Evolutionary conservation across 768 basidiomycete species (phyloP), one percentile per base, ranked within the genome.

Genomic region (Mycena floridula): DNA sequence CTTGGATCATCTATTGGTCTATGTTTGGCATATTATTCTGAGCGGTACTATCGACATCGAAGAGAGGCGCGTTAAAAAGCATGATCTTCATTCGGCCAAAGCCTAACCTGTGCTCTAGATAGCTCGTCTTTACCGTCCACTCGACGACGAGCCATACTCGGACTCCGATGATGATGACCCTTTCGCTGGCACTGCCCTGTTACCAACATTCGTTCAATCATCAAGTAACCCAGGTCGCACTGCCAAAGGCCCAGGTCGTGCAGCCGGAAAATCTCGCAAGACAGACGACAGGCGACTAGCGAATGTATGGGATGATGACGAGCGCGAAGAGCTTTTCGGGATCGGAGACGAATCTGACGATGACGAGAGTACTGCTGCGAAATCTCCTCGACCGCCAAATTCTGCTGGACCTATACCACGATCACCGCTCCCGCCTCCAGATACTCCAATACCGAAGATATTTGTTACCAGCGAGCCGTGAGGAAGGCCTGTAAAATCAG

Each of bases 251-350:
- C 16, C 45, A 41, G 23, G n/a, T 13, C 38, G 13, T 16, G 22
- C 22, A 39, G 18, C 32, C 18, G 18, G 13, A 35, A 35, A 35
- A 67, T 57, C 49, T 51, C 50, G 25, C 56, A 62, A 41, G n/a
- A n/a, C n/a, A n/a, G n/a, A n/a, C n/a, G n/a, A n/a, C n/a, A n/a
- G n/a, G n/a, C 73, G 72, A 16, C 64, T 85, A 36, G 69, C 70
- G 13, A 72, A 85, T 58, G 79, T 83, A 36, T 89, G 86, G 86
- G 82, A 89, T 49, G n/a, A n/a, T n/a, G n/a, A n/a, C n/a, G 84
- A 85, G 52, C 74, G 79, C 22, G 87, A 90, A 61, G 85, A 88
- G 44, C 49, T 85, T 25, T 87, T 89, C 58, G 79, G 70, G 35
- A 68, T 86, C 42, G 85, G 81, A 4, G 76, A 72, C 8, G 77